Base-by-base conservation (phyloP, 2,329 filamentous ascomycete species). In the Fusarium begoniae region DNA sequence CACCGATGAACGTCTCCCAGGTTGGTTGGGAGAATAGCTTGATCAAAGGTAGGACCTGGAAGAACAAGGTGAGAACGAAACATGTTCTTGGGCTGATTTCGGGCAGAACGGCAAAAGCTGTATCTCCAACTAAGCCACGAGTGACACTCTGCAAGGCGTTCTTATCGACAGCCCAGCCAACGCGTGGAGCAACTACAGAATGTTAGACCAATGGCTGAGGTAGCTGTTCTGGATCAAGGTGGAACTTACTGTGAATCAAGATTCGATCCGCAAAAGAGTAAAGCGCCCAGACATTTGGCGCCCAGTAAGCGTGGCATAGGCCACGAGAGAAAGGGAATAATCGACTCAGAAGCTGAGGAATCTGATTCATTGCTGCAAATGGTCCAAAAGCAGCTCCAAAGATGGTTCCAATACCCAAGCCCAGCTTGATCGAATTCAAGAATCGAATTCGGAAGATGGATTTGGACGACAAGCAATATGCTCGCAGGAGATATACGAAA, bases 291-390 rank as follows among this genome's bases (percentile, higher is more conserved):
- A 98, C 86, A 76, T 99, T 99, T 0, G 96, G 95, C 18, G 96
- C 96, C 96, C 96, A 99, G 82, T 99, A 99, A 2, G 96, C 96
- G 84, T 99, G 96, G 81, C 96, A 98, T 9, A 99, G 86, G 1
- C 96, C 96, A 68, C 96, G 89, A 2, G 95, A 95, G 82, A 99
- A 99, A 2, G 96, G 96, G 78, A 99, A 99, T 14, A 99, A 85
- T 41, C 96, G 89, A 79, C 91, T 92, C 68, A 96, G 83, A 28
- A 99, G 86, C 84, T 98, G 96, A 18, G 92, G 89, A 22, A 98
- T 89, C 83, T 98, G 96, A 14, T 90, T 90, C 90, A 92, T 92
- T 67, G 91, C 87, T 8, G 89, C 91, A 82, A 98, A 99, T 0
- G 96, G 96, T 0, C 94, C 96, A 81, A 99, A 97, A 0, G 95